A percentile compares a stretch with the other conserved stretches of the same genome.
These are phyloP conservation scores for Rhodotorula babjevae DNA, from an alignment of 768 basidiomycete species.

Conservation along the genomic window DNA sequence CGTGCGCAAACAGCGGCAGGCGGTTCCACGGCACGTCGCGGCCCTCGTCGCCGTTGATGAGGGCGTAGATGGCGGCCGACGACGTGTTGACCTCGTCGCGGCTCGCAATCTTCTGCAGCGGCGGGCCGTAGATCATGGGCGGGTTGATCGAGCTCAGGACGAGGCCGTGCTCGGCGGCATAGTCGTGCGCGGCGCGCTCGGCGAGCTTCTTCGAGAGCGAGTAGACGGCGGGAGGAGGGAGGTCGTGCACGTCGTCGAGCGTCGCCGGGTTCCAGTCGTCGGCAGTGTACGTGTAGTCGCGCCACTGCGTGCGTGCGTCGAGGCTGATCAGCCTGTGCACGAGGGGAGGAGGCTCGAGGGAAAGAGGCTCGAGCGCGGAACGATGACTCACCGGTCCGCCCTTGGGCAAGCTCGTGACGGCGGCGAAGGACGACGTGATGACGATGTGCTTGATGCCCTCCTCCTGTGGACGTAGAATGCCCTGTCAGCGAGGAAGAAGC, in stretches of 20 bases:
- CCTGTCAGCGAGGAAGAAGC: not conserved
- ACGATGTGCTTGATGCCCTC: conserved; percentile 39
- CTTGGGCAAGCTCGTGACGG: conserved; percentile 29
- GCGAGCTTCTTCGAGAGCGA: conserved; percentile 37
- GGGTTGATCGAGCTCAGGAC: conserved; percentile 36
- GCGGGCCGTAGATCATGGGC: conserved; percentile 43
- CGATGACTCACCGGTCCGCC: conserved; percentile 26
- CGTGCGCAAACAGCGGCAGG: conserved; percentile 37
- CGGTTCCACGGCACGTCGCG: conserved; percentile 31
- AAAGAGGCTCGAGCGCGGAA: not conserved
- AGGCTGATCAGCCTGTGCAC: not conserved
- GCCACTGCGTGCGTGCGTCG: conserved; percentile 4
- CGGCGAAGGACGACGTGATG: conserved; percentile 40
- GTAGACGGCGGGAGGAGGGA: conserved; percentile 28
- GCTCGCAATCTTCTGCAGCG: conserved; percentile 28
- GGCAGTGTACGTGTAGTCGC: conserved; percentile 42
- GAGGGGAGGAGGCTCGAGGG: too few relatives aligned
- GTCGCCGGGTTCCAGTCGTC: conserved; percentile 41
- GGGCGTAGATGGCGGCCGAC: conserved; percentile 34
- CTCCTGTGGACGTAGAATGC: not conserved
- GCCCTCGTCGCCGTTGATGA: conserved; percentile 31
- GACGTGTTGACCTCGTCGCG: conserved; percentile 39
- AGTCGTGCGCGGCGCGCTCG: conserved; percentile 40
- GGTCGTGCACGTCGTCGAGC: conserved; percentile 25
- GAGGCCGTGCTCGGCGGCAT: conserved; percentile 21